Evolutionary conservation across 768 basidiomycete species (phyloP).

Genomic region (Russula emetica): DNA sequence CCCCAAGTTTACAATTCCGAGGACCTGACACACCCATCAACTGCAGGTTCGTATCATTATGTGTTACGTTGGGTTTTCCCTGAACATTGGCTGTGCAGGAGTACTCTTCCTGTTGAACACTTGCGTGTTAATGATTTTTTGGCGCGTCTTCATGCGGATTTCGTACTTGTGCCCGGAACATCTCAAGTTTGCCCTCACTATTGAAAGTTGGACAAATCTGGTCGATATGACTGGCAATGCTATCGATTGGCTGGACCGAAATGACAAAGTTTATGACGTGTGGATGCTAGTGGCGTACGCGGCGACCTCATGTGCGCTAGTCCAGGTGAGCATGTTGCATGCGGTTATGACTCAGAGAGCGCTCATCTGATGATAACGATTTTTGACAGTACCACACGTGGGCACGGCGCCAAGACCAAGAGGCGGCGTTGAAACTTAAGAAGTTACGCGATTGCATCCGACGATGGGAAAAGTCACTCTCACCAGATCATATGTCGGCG

Average conservation of each 20-base stretch:
- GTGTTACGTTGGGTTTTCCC: background rate
- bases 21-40: slow-evolving; percentile 62
- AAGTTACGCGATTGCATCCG: slow-evolving; percentile 80
- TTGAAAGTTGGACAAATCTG: slow-evolving; percentile 75
- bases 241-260: slow-evolving; percentile 84
- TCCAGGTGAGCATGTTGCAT: slow-evolving; percentile 57
- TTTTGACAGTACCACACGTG: slow-evolving; percentile 81
- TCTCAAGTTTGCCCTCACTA: slow-evolving; percentile 77
- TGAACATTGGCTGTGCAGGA: slow-evolving; percentile 43
- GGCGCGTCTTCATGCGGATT: slow-evolving; percentile 97
- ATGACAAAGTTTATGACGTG: slow-evolving; percentile 79
- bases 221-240: slow-evolving; percentile 69
- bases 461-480: slow-evolving; percentile 82
- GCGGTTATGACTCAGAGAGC: background rate
- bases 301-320: slow-evolving; percentile 81
- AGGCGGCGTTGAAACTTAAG: slow-evolving; percentile 68
- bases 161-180: slow-evolving; percentile 89
- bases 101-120: slow-evolving; percentile 84
- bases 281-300: slow-evolving; percentile 87
- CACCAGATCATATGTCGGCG: slow-evolving; percentile 91
- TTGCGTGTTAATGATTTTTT: slow-evolving; percentile 94
- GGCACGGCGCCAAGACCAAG: slow-evolving; percentile 74
- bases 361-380: background rate
- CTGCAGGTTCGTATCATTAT: slow-evolving; percentile 51
- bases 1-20: slow-evolving; percentile 70